Conservation (phyloP, 768 basidiomycete species). For the Tulasnella sp. region DNA sequence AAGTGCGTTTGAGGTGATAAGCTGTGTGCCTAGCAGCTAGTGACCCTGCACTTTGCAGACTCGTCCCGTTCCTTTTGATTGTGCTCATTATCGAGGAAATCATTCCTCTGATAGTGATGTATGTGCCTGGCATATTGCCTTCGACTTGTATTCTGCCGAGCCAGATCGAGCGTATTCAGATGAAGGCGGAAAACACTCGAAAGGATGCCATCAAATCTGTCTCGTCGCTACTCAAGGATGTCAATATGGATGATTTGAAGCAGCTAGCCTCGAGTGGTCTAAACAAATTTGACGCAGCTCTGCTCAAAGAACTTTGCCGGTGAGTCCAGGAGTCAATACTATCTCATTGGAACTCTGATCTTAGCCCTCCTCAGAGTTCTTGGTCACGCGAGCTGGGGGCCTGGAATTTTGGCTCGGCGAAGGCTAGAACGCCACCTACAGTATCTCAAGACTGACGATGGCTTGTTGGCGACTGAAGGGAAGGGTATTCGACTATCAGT, state of each 20-base stretch:
- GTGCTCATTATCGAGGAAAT: constrained; percentile 70
- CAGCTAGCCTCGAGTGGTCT: constrained; percentile 31
- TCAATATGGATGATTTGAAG: constrained; percentile 34
- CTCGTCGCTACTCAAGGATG: not conserved
- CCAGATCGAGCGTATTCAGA: constrained; percentile 58
- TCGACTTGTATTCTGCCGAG: constrained; percentile 81
- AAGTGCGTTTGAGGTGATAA: constrained; percentile 43
- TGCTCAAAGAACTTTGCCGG: constrained; percentile 49
- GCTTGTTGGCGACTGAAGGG: constrained; percentile 47
- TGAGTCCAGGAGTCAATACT: constrained; percentile 31
- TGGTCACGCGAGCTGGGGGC: constrained; percentile 37
- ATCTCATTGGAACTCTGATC: constrained; percentile 28
- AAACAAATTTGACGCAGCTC: constrained; percentile 32
- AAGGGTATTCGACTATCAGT: constrained; percentile 40
- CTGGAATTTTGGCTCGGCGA: constrained; percentile 30
- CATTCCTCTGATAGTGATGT: constrained; percentile 76
- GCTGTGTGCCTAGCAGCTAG: not conserved
- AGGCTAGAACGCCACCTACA: constrained; percentile 36
- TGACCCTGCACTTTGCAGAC: constrained; percentile 35
- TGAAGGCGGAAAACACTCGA: constrained; percentile 32
- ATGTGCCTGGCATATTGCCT: constrained; percentile 75
- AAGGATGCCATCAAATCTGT: constrained; percentile 17
- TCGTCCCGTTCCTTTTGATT: constrained; percentile 71
- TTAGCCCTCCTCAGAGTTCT: constrained; percentile 27
- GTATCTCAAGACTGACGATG: constrained; percentile 52